Evolutionary conservation across 2,329 filamentous ascomycete species (phyloP), one percentile per base, ranked within the genome.

Genomic region (Apiospora marii): DNA sequence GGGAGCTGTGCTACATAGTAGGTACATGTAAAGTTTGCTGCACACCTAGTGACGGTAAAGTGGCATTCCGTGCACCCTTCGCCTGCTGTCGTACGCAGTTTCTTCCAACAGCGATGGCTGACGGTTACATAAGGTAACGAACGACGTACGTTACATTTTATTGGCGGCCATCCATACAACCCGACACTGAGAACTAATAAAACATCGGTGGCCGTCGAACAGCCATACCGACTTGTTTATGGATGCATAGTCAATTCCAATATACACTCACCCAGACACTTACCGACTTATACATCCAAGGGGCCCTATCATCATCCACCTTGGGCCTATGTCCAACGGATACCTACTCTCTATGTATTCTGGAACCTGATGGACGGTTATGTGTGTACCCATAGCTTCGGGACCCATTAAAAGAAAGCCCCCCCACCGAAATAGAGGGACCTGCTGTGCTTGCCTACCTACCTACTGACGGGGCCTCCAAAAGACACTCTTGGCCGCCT

Each of bases 21-120:
- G n/a, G n/a, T n/a, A n/a, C n/a, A n/a, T n/a, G 51, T 30, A 64
- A n/a, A 64, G 58, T 64, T 64, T 64, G 58, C 58, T 64, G 58
- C 58, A 64, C n/a, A 16, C 13, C 5, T 58, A 41, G 58, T 37
- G 58, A 64, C 58, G 58, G 58, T 41, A 64, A 64, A 64, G 58
- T 64, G 30, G 58, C 58, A 64, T 64, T 64, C 58, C 58, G 58
- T 24, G 58, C 58, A 37, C 53, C 37, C 37, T 37, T 37, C 4
- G 30, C 53, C 30, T 61, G 27, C 53, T 48, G 53, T 61, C 53
- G 30, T 61, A 61, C 53, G 53, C 53, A 37, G 30, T 37, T 19
- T 19, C 53, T 61, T 61, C 30, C 22, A 37, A 22, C 53, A 22
- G 37, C 30, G 53, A 37, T 37, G 30, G 53, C 53, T 34, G 30